Conservation (phyloP, 2,329 filamentous ascomycete species). For the Botrytis deweyae region DNA sequence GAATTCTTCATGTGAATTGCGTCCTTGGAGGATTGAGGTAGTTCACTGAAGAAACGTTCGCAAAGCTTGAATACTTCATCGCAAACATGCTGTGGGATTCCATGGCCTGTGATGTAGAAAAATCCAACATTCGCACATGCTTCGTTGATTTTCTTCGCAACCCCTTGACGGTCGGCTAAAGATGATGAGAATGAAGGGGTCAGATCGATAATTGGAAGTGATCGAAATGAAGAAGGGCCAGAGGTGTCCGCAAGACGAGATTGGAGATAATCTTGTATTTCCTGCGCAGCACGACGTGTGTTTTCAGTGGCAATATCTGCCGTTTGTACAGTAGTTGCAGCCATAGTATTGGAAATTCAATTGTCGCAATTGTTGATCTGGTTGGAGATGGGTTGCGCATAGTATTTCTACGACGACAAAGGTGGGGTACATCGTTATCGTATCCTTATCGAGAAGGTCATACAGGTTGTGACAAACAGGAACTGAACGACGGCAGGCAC, state of each 20-base stretch:
- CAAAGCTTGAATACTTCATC: constrained; percentile 44
- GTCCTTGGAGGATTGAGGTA: constrained; percentile 48
- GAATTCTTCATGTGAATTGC: constrained; percentile 41
- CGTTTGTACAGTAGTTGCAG: not conserved
- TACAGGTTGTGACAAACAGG: not conserved
- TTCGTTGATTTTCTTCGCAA: constrained; percentile 34
- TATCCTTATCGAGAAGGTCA: not conserved
- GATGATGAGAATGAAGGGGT: constrained; percentile 36
- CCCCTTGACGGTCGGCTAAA: constrained; percentile 30
- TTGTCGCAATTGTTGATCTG: not conserved
- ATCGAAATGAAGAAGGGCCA: constrained; percentile 30
- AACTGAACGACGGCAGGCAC: not conserved
- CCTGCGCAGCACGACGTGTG: constrained; percentile 29
- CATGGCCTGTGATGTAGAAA: constrained; percentile 47
- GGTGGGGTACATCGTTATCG: constrained; percentile 3
- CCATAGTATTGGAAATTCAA: not conserved
- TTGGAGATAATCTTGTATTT: constrained; percentile 35
- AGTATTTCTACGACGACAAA: not conserved
- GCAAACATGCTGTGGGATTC: constrained; percentile 45
- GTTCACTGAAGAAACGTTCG: constrained; percentile 48
- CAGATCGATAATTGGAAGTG: constrained; percentile 38
- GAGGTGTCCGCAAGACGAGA: constrained; percentile 29
- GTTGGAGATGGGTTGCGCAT: not conserved
- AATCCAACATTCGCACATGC: constrained; percentile 37
- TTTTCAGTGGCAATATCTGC: not conserved